Percentiles rank a stretch among this genome's conserved stretches.
These are phyloP conservation scores for Coriolopsis trogii DNA, from an alignment of 1,284 basidiomycete genomes.

Conservation along the genomic window DNA sequence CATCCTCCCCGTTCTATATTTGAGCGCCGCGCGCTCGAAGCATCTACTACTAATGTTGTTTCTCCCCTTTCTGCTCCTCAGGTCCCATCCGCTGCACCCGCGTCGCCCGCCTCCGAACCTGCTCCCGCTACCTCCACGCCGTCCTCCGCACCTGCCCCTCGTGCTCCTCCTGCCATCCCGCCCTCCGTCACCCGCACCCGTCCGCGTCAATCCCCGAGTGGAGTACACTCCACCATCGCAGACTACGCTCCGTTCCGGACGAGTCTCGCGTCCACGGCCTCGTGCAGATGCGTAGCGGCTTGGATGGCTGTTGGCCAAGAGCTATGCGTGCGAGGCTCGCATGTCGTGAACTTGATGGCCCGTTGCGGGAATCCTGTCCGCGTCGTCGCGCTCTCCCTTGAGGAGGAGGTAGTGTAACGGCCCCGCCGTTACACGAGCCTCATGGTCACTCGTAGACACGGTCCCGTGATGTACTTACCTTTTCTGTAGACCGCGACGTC, in stretches of 20 bases:
- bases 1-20: no score
- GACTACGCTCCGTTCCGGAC: slow-evolving; percentile 15
- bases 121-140: no score
- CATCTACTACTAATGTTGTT: no score
- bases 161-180: slow-evolving; percentile 5
- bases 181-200: slow-evolving; percentile 1
- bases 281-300: slow-evolving; percentile 4
- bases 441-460: slow-evolving; percentile 1
- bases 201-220: slow-evolving; percentile 2
- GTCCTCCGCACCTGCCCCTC: slow-evolving; percentile 2
- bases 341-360: neutral
- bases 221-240: slow-evolving; percentile 9
- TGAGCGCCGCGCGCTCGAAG: no score
- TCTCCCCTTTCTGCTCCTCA: no score
- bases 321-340: neutral
- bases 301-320: slow-evolving; percentile 2
- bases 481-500: no score
- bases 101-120: no score
- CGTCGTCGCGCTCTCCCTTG: slow-evolving; percentile 5
- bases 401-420: slow-evolving; percentile 13
- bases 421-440: neutral
- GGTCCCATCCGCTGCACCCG: no score
- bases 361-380: neutral
- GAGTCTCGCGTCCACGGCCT: slow-evolving; percentile 10
- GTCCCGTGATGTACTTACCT: no score